Evolutionary conservation across 179 eudicot genomes (phyloP).

Genomic region (Beta lomatogona): DNA sequence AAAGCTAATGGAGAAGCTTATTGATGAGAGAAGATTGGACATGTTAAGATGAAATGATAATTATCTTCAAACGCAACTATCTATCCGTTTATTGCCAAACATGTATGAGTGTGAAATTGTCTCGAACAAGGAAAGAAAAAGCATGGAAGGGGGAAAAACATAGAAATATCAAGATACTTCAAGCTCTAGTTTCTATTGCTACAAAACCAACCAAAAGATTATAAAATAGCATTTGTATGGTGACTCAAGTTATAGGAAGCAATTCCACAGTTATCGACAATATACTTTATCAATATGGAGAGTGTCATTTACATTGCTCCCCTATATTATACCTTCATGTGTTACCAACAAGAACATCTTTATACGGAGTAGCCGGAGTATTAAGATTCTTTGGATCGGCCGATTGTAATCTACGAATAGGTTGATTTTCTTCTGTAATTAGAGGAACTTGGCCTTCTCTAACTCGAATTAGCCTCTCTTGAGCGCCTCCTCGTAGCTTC

Average conservation of each 20-base stretch:
- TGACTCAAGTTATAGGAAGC: background rate
- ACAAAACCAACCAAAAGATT: too few species aligned
- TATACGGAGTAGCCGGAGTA: conserved; percentile 51
- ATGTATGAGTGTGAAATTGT: too few species aligned
- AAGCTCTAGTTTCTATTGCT: background rate
- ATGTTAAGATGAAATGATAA: too few species aligned
- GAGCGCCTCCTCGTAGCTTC: conserved; percentile 82
- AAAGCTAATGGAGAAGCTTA: too few species aligned
- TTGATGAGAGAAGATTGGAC: too few species aligned
- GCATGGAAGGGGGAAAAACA: too few species aligned
- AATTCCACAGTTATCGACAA: background rate
- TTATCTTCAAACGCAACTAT: too few species aligned
- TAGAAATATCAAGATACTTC: background rate
- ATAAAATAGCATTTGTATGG: too few species aligned
- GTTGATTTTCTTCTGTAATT: conserved; percentile 37
- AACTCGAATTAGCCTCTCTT: conserved; percentile 52
- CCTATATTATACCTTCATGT: conserved; percentile 1
- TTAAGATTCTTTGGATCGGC: conserved; percentile 17
- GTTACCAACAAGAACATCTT: conserved; percentile 66
- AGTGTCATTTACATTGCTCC: background rate
- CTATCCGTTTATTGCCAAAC: too few species aligned
- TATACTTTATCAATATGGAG: background rate
- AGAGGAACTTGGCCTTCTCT: conserved; percentile 63
- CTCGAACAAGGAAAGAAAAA: too few species aligned
- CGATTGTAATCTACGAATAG: conserved; percentile 31